These are phyloP conservation scores for Musa acuminata DNA, from an alignment of 176 grass and related monocot species.

Conservation along the genomic window DNA sequence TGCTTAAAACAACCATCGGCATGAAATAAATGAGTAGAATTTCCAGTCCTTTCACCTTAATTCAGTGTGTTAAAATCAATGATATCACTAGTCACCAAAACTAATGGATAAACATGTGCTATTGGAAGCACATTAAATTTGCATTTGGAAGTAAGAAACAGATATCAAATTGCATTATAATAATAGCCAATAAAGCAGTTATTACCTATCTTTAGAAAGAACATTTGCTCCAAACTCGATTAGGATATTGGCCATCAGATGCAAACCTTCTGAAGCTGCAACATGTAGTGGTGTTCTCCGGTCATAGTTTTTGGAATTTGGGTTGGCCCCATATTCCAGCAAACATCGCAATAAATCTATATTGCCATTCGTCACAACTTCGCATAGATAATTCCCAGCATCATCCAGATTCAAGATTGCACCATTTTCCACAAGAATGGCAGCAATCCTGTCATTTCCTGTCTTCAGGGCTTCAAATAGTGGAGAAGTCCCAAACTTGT, in stretches of 20 bases:
- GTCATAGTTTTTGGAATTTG: conserved; percentile 81
- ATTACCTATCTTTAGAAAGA: conserved; percentile 11
- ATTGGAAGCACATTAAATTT: no score
- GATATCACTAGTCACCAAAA: no score
- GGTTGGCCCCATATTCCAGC: conserved; percentile 53
- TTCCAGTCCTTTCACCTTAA: no score
- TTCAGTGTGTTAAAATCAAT: no score
- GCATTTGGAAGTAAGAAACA: neutral
- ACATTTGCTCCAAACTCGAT: conserved; percentile 40
- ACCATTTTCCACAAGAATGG: conserved; percentile 44
- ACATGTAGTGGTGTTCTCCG: conserved; percentile 65
- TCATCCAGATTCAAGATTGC: conserved; percentile 60
- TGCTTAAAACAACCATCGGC: no score
- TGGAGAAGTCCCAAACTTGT: conserved; percentile 74
- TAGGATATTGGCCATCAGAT: conserved; percentile 45
- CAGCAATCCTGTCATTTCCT: conserved; percentile 60
- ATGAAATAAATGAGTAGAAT: no score
- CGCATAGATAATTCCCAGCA: conserved; percentile 57
- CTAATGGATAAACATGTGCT: no score
- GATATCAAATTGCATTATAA: neutral
- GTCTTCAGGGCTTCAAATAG: conserved; percentile 58
- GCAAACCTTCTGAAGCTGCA: conserved; percentile 62
- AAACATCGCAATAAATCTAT: conserved; percentile 46
- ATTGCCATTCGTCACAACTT: conserved; percentile 45
- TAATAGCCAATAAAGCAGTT: neutral